Base-by-base conservation (phyloP, 2,329 filamentous ascomycete genomes). In the Diaporthe sp. region DNA sequence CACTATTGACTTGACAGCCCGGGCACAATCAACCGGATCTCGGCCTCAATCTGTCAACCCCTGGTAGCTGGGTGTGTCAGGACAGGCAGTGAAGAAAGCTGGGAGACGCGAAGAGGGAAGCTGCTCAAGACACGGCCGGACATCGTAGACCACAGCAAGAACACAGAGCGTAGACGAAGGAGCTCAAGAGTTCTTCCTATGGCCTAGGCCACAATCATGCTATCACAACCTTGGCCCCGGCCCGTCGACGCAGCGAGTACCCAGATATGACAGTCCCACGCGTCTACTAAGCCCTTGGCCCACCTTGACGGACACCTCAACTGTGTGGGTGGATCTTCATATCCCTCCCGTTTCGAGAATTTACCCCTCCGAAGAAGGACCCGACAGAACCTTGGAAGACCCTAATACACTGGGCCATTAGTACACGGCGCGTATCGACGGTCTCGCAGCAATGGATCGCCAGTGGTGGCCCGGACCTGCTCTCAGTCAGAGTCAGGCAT, bases 271-370 rank as follows among this genome's bases (percentile, higher is more conserved):
- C 28, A 19, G 31, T 39, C 44, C 12, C 31, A 68, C 31, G 46
- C 59, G 59, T 65, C 46, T 39, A 5, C 31, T 53, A 39, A 68
- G 65, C 46, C 37, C 7, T 19, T 53, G 46, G 65, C 31, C 65
- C 46, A 68, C 46, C 22, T 37, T 28, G 46, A 53, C 31, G 22
- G n/a, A n/a, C 8, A 53, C 8, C 22, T 12, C 31, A 34, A 37
- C 22, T 8, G 31, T 68, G 65, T 68, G 65, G 9, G 46, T 68
- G 46, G 65, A 68, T 53, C 65, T 37, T 39, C 46, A 53, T 25
- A 9, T 53, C 31, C 46, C 28, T 28, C 46, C 65, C 46, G 65
- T 68, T 68, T 68, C 65, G 46, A 53, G 19, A 31, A 39, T 37
- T 28, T 51, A 15, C 65, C 46, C 44, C 65, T 25, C 44, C 46